Conservation (phyloP, 2,329 filamentous ascomycete genomes). For the Diaporthe citrichinensis region DNA sequence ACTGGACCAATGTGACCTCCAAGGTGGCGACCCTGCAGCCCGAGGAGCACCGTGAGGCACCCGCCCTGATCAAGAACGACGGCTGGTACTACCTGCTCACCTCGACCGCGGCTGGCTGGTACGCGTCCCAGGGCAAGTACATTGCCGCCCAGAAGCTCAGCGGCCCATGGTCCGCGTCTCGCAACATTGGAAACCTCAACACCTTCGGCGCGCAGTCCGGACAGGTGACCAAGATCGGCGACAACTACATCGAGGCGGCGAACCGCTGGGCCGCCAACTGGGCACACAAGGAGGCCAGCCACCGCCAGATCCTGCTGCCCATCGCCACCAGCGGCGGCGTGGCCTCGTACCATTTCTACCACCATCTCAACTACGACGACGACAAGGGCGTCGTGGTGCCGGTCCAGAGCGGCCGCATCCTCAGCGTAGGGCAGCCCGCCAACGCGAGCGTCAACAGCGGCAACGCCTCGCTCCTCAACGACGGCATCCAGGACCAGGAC, state of each 20-base stretch:
- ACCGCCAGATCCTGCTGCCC: constrained; percentile 14
- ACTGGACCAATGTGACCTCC: constrained; percentile 17
- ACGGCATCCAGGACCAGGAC: constrained; percentile 1
- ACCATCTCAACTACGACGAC: constrained; percentile 10
- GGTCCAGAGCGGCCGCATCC: constrained; percentile 8
- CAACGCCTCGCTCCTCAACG: neutral
- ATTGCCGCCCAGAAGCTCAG: neutral
- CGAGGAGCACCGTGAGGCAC: constrained; percentile 8
- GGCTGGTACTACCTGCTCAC: constrained; percentile 13
- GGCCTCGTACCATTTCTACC: constrained; percentile 12
- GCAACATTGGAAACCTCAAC: constrained; percentile 18
- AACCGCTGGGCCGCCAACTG: constrained; percentile 25
- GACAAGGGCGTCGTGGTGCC: constrained; percentile 7
- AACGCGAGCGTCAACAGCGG: neutral
- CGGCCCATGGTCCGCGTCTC: constrained; percentile 5
- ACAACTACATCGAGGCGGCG: neutral
- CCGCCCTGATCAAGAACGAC: constrained; percentile 13
- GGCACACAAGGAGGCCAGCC: constrained; percentile 2
- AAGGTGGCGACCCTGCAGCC: constrained; percentile 12
- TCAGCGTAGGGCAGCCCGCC: constrained; percentile 19
- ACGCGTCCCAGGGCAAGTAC: constrained; percentile 17
- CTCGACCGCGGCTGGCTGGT: constrained; percentile 21
- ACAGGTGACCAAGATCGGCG: constrained; percentile 2
- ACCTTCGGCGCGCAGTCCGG: constrained; percentile 25
- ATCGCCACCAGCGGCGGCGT: neutral